These are phyloP conservation scores for Lipomyces oligophaga DNA, from an alignment of 805 yeast species.

Conservation along the genomic window DNA sequence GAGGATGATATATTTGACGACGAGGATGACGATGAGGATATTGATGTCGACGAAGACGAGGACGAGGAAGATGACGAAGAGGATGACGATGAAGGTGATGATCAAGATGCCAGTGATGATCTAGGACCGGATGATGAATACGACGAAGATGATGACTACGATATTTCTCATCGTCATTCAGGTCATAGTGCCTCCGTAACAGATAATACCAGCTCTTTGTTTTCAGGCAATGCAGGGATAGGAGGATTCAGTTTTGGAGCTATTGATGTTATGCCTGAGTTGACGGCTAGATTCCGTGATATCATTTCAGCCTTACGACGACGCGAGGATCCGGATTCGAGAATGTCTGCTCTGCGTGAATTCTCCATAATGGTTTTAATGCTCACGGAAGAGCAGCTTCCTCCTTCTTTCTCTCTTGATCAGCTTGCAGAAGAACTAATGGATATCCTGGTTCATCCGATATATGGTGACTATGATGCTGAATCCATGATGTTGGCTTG, in stretches of 20 bases:
- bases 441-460: conserved; percentile 54
- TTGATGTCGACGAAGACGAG: conserved; percentile 32
- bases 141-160: not conserved
- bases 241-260: conserved; percentile 26
- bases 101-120: conserved; percentile 34
- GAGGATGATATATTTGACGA: conserved; percentile 10
- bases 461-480: conserved; percentile 52
- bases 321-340: conserved; percentile 33
- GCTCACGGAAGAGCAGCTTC: conserved; percentile 35
- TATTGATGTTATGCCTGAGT: conserved; percentile 31
- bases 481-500: conserved; percentile 83
- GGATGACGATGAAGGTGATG: conserved; percentile 23
- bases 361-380: conserved; percentile 37
- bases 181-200: conserved; percentile 1
- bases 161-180: not conserved
- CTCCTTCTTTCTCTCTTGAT: conserved; percentile 51
- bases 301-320: conserved; percentile 30
- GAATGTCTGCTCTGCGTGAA: conserved; percentile 37
- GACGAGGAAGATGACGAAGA: conserved; percentile 30
- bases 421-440: conserved; percentile 54
- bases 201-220: conserved; percentile 15
- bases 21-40: conserved; percentile 13
- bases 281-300: conserved; percentile 31
- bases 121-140: conserved; percentile 27
- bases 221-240: conserved; percentile 20